Base-by-base conservation (phyloP, 192 early-diverging fungal genomes). In the Umbelopsis sp. region DNA sequence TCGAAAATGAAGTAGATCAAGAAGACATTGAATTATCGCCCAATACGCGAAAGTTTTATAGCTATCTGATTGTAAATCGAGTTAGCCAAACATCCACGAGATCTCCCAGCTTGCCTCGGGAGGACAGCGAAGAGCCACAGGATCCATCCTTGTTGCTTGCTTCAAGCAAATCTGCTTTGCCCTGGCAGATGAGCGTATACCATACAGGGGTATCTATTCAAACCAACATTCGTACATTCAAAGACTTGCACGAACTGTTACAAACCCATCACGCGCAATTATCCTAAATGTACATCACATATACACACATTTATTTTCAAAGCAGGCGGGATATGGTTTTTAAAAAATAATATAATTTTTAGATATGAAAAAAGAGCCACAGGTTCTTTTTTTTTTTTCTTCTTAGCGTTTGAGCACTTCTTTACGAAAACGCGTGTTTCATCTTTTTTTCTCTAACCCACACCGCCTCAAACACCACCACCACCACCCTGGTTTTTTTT, bases 171-270 rank as follows among this genome's bases (percentile, higher is more conserved):
- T 61, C 55, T 61, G 55, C 55, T 35, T 61, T 25, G n/a, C 55
- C 55, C 55, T 61, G 55, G 55, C 55, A 61, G 55, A 61, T 61
- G 55, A 25, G 55, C 55, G 55, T 61, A 61, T 61, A 61, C 55
- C 55, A 61, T 61, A 61, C 55, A 61, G 55, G 55, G 55, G 23
- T 61, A 25, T 61, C 55, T 61, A 61, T 61, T 61, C 55, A 61
- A 61, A 61, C 55, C 55, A 61, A 61, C 30, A 61, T 61, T 27
- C 30, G 33, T 16, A 61, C 55, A 15, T 61, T 61, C 3, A 61
- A 61, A 16, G 55, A 61, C 15, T 25, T 61, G 16, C 55, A 61
- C 15, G 55, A 61, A 12, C 16, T 61, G 9, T 61, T 61, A 15
- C 27, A 61, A 61, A 35, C 55, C 5, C 55, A 61, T 18, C 55